phyloP scores from a whole-genome alignment of 2,329 filamentous ascomycete genomes.

The Cladophialophora yegresii region DNA sequence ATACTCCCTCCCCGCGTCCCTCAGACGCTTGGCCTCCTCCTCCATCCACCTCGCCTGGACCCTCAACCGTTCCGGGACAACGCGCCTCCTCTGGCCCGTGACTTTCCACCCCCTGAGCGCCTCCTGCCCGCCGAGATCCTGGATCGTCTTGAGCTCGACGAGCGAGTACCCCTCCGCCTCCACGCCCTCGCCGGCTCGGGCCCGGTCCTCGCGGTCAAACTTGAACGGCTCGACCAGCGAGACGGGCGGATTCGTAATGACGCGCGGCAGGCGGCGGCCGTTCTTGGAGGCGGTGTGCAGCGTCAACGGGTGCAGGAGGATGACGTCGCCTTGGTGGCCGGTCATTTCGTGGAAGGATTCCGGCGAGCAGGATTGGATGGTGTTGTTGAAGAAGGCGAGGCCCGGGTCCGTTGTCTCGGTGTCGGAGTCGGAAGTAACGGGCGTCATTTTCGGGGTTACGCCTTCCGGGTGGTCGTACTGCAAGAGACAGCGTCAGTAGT shows the following conservation, averaged over 20 bases:
- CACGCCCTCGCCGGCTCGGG: too few relatives aligned
- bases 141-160: constrained; percentile 57
- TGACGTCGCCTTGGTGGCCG: constrained; percentile 55
- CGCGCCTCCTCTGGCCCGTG: constrained; percentile 45
- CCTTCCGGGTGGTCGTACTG: constrained; percentile 64
- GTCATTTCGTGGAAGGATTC: constrained; percentile 55
- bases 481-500: too few relatives aligned
- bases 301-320: not conserved
- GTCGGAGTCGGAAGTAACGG: not conserved
- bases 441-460: constrained; percentile 63
- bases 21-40: constrained; percentile 47
- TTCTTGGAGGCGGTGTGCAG: not conserved
- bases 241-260: not conserved
- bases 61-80: constrained; percentile 51
- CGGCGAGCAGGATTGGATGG: constrained; percentile 45
- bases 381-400: constrained; percentile 44
- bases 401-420: not conserved
- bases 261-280: not conserved
- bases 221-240: not conserved
- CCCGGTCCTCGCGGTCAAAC: constrained; percentile 48
- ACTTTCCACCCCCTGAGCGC: constrained; percentile 54
- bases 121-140: constrained; percentile 52
- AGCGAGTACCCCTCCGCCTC: constrained; percentile 50
- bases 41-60: constrained; percentile 49
- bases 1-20: not conserved